Percentiles rank a stretch among this genome's conserved stretches.
phyloP scores from a whole-genome alignment of 257 asterid genomes.

The Leonotis leonurus region DNA sequence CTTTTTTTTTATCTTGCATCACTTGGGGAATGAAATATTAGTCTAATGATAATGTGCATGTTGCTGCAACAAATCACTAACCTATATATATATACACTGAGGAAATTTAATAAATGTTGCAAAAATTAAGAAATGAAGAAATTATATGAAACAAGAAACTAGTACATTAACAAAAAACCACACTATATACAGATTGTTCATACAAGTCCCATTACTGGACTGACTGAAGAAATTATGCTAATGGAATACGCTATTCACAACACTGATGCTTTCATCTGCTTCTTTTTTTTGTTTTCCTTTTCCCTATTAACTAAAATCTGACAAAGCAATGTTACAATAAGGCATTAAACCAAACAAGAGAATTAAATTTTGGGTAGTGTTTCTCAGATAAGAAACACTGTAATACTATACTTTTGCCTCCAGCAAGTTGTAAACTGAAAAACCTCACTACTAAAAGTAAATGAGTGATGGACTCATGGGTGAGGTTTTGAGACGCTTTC shows the following conservation, averaged over 20 bases:
- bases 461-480: too few relatives aligned
- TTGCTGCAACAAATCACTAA: too few relatives aligned
- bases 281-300: not conserved
- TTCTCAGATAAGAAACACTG: constrained; percentile 30
- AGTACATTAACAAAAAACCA: constrained; percentile 4
- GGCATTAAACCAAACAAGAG: not conserved
- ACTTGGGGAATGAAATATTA: too few relatives aligned
- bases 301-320: not conserved
- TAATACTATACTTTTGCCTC: not conserved
- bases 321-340: constrained; percentile 1
- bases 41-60: too few relatives aligned
- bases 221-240: constrained; percentile 9
- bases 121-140: too few relatives aligned
- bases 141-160: too few relatives aligned
- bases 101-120: too few relatives aligned
- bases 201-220: constrained; percentile 7
- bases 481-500: constrained; percentile 34
- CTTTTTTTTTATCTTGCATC: too few relatives aligned
- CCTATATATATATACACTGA: too few relatives aligned
- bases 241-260: too few relatives aligned
- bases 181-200: constrained; percentile 16
- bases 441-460: too few relatives aligned
- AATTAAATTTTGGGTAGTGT: constrained; percentile 17
- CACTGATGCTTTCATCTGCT: constrained; percentile 2
- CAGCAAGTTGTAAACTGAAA: not conserved